phyloP scores from a whole-genome alignment of 2,329 filamentous ascomycete species.

The Aspergillus alliaceus region DNA sequence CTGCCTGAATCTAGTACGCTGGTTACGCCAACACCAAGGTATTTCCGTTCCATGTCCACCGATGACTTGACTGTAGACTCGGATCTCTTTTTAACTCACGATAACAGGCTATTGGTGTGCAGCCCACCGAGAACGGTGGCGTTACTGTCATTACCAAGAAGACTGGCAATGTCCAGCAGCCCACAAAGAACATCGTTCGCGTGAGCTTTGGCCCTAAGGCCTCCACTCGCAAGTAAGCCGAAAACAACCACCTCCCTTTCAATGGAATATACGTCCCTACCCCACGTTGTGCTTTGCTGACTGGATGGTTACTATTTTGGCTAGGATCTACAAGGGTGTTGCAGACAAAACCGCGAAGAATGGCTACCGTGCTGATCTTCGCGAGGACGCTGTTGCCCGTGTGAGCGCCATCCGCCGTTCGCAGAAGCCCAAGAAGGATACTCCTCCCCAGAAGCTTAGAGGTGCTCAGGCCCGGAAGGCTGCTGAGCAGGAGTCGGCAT shows the following conservation, averaged over 20 bases:
- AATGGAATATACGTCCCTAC: not conserved
- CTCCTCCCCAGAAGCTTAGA: slow-evolving; percentile 71
- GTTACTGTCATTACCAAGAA: slow-evolving; percentile 86
- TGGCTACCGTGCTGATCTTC: slow-evolving; percentile 81
- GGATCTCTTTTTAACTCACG: slow-evolving; percentile 1
- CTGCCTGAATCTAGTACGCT: slow-evolving; percentile 62
- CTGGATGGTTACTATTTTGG: not conserved
- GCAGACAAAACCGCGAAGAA: slow-evolving; percentile 79
- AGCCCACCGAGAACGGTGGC: slow-evolving; percentile 73
- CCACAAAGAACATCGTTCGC: slow-evolving; percentile 64
- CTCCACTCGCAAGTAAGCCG: slow-evolving; percentile 73
- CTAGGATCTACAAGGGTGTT: slow-evolving; percentile 83
- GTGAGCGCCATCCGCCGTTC: slow-evolving; percentile 80
- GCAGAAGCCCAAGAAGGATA: slow-evolving; percentile 76
- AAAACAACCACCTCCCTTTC: not conserved
- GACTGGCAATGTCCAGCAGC: slow-evolving; percentile 68
- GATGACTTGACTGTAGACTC: not conserved
- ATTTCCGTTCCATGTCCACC: slow-evolving; percentile 30
- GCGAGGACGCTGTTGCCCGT: slow-evolving; percentile 76
- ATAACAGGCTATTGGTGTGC: slow-evolving; percentile 76
- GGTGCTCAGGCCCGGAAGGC: slow-evolving; percentile 78
- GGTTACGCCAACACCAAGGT: slow-evolving; percentile 95
- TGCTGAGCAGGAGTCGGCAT: slow-evolving; percentile 41
- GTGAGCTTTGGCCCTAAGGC: slow-evolving; percentile 71
- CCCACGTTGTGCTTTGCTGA: slow-evolving; percentile 16